Evolutionary conservation across 345 rosid genomes (phyloP).

Genomic region (Moringa oleifera): DNA sequence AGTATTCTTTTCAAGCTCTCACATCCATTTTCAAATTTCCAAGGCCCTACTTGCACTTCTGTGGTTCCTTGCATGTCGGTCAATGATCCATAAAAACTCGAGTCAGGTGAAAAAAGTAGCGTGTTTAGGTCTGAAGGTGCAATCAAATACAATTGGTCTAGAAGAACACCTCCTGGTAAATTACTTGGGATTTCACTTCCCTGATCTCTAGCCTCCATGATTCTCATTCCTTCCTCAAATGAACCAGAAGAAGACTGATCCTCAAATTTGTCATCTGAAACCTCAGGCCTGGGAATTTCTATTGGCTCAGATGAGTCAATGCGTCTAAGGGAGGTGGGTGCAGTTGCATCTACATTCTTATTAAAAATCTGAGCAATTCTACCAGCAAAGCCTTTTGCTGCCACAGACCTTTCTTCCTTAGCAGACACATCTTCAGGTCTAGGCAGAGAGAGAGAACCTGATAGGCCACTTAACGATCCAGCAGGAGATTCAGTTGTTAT

Average conservation of each 20-base stretch:
- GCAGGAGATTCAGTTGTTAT: constrained; percentile 31
- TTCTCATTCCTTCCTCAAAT: constrained; percentile 60
- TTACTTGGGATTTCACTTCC: constrained; percentile 59
- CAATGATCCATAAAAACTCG: constrained; percentile 49
- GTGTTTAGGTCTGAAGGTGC: constrained; percentile 59
- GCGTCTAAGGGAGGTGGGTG: constrained; percentile 26
- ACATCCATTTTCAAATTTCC: constrained; percentile 62
- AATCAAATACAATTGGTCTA: constrained; percentile 62
- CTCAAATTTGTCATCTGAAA: constrained; percentile 38
- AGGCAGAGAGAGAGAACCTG: constrained; percentile 35
- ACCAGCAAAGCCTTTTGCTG: constrained; percentile 57
- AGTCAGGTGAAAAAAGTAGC: constrained; percentile 67
- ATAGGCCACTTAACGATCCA: constrained; percentile 30
- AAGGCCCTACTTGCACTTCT: constrained; percentile 64
- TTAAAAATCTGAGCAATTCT: constrained; percentile 80
- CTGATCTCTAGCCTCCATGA: constrained; percentile 58
- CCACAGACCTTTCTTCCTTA: constrained; percentile 47
- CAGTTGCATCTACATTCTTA: constrained; percentile 40
- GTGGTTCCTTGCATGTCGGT: constrained; percentile 73
- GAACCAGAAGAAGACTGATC: constrained; percentile 47
- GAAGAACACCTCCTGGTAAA: constrained; percentile 81
- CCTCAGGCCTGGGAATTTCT: constrained; percentile 37
- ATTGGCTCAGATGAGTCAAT: constrained; percentile 40
- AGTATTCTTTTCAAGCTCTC: constrained; percentile 59
- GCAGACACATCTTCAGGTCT: constrained; percentile 46